Base-by-base conservation (phyloP, 2,329 filamentous ascomycete species). In the Fusarium concolor region DNA sequence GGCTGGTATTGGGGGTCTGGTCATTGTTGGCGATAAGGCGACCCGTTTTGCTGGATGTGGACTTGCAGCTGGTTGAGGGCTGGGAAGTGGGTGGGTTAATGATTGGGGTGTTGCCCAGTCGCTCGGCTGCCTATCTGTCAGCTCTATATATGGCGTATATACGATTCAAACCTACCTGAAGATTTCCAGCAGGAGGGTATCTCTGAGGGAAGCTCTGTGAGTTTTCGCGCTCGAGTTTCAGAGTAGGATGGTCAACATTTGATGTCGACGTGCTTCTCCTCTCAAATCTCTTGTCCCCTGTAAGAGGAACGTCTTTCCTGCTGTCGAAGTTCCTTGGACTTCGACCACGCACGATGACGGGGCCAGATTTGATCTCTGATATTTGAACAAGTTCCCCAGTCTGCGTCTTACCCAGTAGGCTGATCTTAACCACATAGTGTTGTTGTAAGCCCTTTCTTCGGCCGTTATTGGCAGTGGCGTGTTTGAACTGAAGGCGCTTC, bases 391-490 rank as follows among this genome's bases (percentile, higher is more conserved):
- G 87, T 12, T 91, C 93, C 1, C 92, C 83, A 2, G 80, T 80
- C 52, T 86, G 83, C n/a, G 93, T 82, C 53, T 92, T 95, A 20
- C 92, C 94, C 37, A 96, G 82, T 11, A 97, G 85, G 78, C 90
- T 94, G 60, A 98, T 89, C 63, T 93, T 90, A 46, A 98, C 92
- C 3, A 96, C 87, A 76, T 97, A 98, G 78, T 97, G 94, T 78
- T 98, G 95, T 77, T 98, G 95, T 45, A 97, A 82, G 68, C 97
- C 95, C 80, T 97, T 97, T 70, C 95, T 87, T 54, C 95, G 88
- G 14, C 95, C 95, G 76, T 98, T 98, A 78, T 98, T 98, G 50
- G 95, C 95, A 1, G 95, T 98, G 3, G 95, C 95, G 72, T 97
- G 96, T 74, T 97, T 92, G 79, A 98, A 98, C 78, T 98, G 95